phyloP scores from a whole-genome alignment of 495 filamentous ascomycete genomes.

The Aspergillus baeticus region DNA sequence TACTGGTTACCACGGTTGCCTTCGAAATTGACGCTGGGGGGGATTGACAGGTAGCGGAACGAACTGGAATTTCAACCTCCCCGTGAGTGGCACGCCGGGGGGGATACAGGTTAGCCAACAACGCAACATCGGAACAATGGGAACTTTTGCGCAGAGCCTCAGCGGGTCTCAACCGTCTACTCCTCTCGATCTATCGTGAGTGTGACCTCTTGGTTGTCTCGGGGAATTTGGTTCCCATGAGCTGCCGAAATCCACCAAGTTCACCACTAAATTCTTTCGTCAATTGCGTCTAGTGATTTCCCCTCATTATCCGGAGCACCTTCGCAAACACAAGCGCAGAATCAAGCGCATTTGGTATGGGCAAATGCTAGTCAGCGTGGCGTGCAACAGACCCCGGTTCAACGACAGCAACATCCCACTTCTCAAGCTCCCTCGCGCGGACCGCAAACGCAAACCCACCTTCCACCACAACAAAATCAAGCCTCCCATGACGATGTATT shows the following conservation, averaged over 20 bases:
- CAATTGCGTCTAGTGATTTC: conserved; percentile 63
- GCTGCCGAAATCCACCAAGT: conserved; percentile 4
- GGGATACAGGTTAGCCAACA: conserved; percentile 57
- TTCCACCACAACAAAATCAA: conserved; percentile 60
- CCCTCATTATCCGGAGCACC: conserved; percentile 74
- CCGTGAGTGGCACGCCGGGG: conserved; percentile 63
- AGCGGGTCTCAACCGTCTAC: conserved; percentile 72
- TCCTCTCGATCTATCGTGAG: conserved; percentile 80
- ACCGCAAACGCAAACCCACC: conserved; percentile 50
- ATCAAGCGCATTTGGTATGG: conserved; percentile 65
- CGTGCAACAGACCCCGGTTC: conserved; percentile 60
- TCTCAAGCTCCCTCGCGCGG: conserved; percentile 47
- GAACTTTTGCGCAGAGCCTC: conserved; percentile 81
- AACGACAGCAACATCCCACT: conserved; percentile 61
- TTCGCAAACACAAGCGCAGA: conserved; percentile 60
- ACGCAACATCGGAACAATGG: conserved; percentile 58
- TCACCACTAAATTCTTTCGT: conserved; percentile 18
- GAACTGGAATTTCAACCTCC: conserved; percentile 75
- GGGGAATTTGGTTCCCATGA: conserved; percentile 2
- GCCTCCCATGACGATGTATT: conserved; percentile 57
- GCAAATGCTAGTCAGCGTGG: conserved; percentile 57
- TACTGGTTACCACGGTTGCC: conserved; percentile 4
- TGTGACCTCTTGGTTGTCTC: conserved; percentile 22
- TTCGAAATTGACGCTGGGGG: conserved; percentile 35
- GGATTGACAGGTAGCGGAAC: conserved; percentile 57